Base-by-base conservation (phyloP, 192 early-diverging fungal species). In the Haplosporangium gracile region DNA sequence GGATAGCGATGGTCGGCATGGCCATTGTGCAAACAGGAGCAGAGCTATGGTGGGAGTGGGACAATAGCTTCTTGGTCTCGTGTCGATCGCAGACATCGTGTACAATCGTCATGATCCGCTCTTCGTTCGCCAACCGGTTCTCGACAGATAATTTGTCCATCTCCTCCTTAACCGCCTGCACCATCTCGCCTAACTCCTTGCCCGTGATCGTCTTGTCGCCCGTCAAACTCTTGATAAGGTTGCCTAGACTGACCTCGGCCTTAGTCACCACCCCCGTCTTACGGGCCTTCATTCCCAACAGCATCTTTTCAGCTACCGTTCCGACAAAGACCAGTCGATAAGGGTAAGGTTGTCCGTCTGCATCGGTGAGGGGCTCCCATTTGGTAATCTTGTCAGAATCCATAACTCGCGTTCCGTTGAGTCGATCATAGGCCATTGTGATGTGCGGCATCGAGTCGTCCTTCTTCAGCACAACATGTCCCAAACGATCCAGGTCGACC, bases 401-500 rank as follows among this genome's bases (percentile, higher is more conserved):
- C 16, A 74, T 57, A 0, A 79, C 78, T 6, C 75, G 68, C 24
- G 75, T 75, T 1, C 83, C 83, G 34, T 86, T 80, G 29, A 80
- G 75, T 1, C 75, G 75, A 45, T 86, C 83, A 47, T 86, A 86
- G 4, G 74, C 83, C 71, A 86, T 68, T 0, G 83, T 86, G 39
- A 86, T 77, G 39, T 80, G 77, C 4, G 83, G 78, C 22, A 57
- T 32, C 0, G 24, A 16, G 3, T 76, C 70, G 15, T 22, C 34
- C 10, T 65, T 55, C 47, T 57, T 75, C 18, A 74, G 40, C 20
- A 76, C 32, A 22, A 86, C 4, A 43, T 81, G 78, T n/a, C 83
- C 83, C 7, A 77, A 38, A 16, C 63, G 51, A 22, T 65, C 47
- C 43, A 86, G 38, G 38, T 86, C 65, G 36, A 86, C 38, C 0